A percentile compares a stretch with the other conserved stretches of the same genome.
phyloP scores from a whole-genome alignment of 495 filamentous ascomycete species.

The Penicillium verhagenii region DNA sequence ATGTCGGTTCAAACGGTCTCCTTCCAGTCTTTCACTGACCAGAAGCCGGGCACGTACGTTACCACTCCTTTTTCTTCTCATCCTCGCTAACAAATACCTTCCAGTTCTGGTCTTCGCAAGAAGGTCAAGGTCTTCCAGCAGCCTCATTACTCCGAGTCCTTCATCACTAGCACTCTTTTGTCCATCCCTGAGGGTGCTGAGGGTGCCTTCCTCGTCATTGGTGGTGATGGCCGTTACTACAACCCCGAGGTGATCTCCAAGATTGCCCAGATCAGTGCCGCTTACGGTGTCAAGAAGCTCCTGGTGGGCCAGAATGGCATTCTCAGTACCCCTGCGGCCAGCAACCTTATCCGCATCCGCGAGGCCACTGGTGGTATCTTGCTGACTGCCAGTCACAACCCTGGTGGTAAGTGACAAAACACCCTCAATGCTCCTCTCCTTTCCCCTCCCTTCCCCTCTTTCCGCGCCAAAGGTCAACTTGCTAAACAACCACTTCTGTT shows the following conservation, averaged over 20 bases:
- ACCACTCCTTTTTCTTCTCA: constrained; percentile 2
- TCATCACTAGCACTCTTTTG: constrained; percentile 87
- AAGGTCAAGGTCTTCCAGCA: constrained; percentile 98
- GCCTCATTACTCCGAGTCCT: constrained; percentile 91
- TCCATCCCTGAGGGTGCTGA: constrained; percentile 94
- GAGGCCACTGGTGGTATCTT: constrained; percentile 95
- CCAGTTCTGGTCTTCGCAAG: constrained; percentile 93
- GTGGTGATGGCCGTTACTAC: constrained; percentile 95
- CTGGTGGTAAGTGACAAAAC: constrained; percentile 80
- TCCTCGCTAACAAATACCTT: constrained; percentile 21
- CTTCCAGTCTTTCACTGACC: constrained; percentile 81
- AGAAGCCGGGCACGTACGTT: constrained; percentile 98
- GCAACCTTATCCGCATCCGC: constrained; percentile 88
- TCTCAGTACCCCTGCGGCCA: constrained; percentile 91
- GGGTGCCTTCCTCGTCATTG: constrained; percentile 89
- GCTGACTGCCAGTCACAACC: constrained; percentile 96
- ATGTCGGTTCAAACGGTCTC: constrained; percentile 78
- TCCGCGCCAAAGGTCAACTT: not conserved
- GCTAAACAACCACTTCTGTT: not conserved
- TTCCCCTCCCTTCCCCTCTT: no score
- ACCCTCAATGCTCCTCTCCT: not conserved
- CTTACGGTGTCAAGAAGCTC: constrained; percentile 98
- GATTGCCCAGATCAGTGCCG: constrained; percentile 95
- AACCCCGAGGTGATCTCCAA: constrained; percentile 94
- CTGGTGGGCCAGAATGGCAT: constrained; percentile 95